phyloP scores from a whole-genome alignment of 1,139 yeast species.

The Saccharomyces hybrid region DNA sequence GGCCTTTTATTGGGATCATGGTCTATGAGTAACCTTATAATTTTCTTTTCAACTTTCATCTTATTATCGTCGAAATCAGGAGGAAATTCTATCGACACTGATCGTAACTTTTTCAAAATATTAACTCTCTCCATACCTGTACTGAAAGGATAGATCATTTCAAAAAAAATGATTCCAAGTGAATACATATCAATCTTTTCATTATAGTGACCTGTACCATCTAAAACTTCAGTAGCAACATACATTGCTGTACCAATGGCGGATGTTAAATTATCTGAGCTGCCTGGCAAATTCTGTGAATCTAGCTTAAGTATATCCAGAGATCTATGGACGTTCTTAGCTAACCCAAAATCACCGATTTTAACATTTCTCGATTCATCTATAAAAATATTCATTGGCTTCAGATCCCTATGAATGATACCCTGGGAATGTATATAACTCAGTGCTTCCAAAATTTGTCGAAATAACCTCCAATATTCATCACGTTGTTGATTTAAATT shows the following conservation, averaged over 20 bases:
- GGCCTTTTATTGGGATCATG: constrained; percentile 79
- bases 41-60: constrained; percentile 51
- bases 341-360: constrained; percentile 95
- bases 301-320: constrained; percentile 32
- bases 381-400: constrained; percentile 93
- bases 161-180: constrained; percentile 87
- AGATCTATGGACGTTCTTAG: constrained; percentile 64
- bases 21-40: constrained; percentile 57
- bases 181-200: constrained; percentile 96
- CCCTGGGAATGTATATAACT: constrained; percentile 91
- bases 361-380: constrained; percentile 84
- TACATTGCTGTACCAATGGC: constrained; percentile 91
- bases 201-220: constrained; percentile 63
- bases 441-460: constrained; percentile 87
- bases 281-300: constrained; percentile 28
- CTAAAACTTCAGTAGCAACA: constrained; percentile 82
- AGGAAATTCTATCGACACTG: constrained; percentile 58
- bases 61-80: constrained; percentile 47
- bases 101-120: constrained; percentile 57
- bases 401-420: constrained; percentile 88
- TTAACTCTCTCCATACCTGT: constrained; percentile 92
- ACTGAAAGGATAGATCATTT: constrained; percentile 74
- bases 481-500: constrained; percentile 65
- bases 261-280: constrained; percentile 74
- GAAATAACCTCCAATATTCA: constrained; percentile 82